These are phyloP conservation scores for Holtermanniella nyarrowii DNA, from an alignment of 768 basidiomycete genomes.

Conservation along the genomic window DNA sequence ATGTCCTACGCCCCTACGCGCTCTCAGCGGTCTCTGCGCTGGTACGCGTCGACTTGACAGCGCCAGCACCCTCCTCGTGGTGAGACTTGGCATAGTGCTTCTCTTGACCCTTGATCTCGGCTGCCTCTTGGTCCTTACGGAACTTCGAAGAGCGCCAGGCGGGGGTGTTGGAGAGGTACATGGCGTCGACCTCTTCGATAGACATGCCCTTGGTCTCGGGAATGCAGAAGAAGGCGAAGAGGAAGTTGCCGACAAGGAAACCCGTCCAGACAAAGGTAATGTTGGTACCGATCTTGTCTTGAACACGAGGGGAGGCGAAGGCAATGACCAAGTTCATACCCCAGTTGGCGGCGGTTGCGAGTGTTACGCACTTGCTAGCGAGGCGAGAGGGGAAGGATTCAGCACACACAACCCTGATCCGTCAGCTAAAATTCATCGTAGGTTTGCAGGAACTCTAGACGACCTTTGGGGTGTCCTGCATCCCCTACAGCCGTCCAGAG, in stretches of 20 bases:
- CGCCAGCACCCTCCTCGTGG: constrained; percentile 15
- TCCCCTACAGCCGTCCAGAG: too few species aligned
- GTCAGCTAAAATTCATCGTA: too few species aligned
- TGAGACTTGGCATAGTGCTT: constrained; percentile 24
- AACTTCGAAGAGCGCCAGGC: constrained; percentile 32
- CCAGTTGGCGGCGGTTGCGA: constrained; percentile 40
- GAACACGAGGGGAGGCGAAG: constrained; percentile 40
- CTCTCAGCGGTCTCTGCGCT: constrained; percentile 16
- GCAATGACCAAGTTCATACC: constrained; percentile 37
- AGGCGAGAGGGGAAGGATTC: constrained; percentile 41
- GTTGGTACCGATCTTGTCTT: constrained; percentile 35
- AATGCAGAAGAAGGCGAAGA: constrained; percentile 39
- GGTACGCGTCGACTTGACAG: constrained; percentile 12
- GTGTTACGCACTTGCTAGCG: constrained; percentile 37
- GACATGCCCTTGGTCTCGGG: constrained; percentile 39
- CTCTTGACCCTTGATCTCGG: constrained; percentile 18
- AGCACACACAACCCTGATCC: constrained; percentile 38
- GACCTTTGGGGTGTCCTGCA: too few species aligned
- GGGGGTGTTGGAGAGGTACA: constrained; percentile 31
- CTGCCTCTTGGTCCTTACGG: constrained; percentile 14
- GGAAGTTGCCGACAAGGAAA: constrained; percentile 11
- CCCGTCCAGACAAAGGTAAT: constrained; percentile 38
- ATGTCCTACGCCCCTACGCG: not conserved
- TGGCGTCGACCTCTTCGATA: constrained; percentile 38
- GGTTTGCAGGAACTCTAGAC: too few species aligned